Base-by-base conservation (phyloP, 2,329 filamentous ascomycete species). In the Lasiodiplodia sp. region DNA sequence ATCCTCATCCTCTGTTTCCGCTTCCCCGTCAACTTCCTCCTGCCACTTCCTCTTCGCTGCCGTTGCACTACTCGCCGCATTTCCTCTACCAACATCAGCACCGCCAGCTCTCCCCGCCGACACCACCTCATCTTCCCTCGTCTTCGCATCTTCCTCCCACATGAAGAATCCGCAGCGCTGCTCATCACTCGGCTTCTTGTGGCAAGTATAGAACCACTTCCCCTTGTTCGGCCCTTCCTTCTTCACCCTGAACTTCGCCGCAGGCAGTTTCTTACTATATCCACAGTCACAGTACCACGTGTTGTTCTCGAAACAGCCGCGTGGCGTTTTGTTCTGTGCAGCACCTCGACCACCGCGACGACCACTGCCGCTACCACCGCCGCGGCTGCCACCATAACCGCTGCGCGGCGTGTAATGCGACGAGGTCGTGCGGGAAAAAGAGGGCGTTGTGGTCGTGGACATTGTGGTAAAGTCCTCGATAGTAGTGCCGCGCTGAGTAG, bases 121-220 rank as follows among this genome's bases (percentile, higher is more conserved):
- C 18, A 87, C 76, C 25, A 82, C 81, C 14, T 75, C 75, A 62
- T 84, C 82, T 74, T 87, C 85, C 65, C 87, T 79, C 21, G 72
- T 69, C 52, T 79, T 77, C 0, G 87, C 87, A 53, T 87, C 83
- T 16, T 86, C 82, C 8, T 85, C 80, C 86, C 87, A 89, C 0
- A 90, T 75, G 71, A 88, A 90, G 77, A 90, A 87, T 0, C 79
- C 80, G 72, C 88, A 90, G 51, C 82, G 79, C 56, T 83, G 68
- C 44, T 47, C 55, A 37, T 25, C 56, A 25, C 81, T 78, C 2
- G 78, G 73, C 65, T 82, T 78, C 40, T 79, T 78, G 72, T 83
- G 86, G 73, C 88, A 90, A 4, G 84, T 86, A 72, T 87, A 88
- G 76, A 90, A 88, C 82, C 83, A 87, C 72, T 83, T 78, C 12